A percentile compares a stretch with the other conserved stretches of the same genome.
Evolutionary conservation across 164 flowering plant species (phyloP).

Genomic region (Stephania yunnanensis): DNA sequence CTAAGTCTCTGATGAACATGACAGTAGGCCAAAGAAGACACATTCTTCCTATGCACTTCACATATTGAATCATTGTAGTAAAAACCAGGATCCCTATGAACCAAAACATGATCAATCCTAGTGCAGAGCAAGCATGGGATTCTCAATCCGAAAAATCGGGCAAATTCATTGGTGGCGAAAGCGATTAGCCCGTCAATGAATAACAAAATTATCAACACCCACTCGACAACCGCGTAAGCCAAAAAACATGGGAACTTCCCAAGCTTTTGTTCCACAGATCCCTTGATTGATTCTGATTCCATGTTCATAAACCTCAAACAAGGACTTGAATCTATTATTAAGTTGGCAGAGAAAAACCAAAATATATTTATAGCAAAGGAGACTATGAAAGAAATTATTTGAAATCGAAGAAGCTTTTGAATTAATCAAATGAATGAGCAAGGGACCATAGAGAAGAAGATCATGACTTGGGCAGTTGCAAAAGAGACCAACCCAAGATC

Average conservation of each 20-base stretch:
- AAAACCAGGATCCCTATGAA: conserved; percentile 31
- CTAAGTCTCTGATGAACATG: conserved; percentile 62
- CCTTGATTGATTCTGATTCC: conserved; percentile 35
- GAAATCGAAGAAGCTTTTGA: neutral
- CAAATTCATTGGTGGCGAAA: conserved; percentile 50
- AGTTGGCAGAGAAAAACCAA: neutral
- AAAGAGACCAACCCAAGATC: conserved; percentile 36
- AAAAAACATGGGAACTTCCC: conserved; percentile 55
- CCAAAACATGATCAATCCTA: conserved; percentile 58
- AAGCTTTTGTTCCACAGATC: conserved; percentile 45
- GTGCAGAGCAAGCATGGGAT: conserved; percentile 82
- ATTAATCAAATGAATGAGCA: neutral
- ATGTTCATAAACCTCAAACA: conserved; percentile 10
- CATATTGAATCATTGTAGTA: conserved; percentile 70
- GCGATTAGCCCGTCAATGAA: conserved; percentile 71
- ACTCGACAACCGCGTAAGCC: conserved; percentile 65
- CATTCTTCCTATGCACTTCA: conserved; percentile 60
- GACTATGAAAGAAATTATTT: neutral
- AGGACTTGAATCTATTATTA: too few relatives aligned
- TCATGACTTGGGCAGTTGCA: conserved; percentile 40
- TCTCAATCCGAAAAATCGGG: conserved; percentile 53
- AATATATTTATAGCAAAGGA: neutral
- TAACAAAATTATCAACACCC: conserved; percentile 52
- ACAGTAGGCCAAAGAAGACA: conserved; percentile 71
- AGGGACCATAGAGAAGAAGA: conserved; percentile 20